Percentiles rank a stretch among this genome's conserved stretches.
Evolutionary conservation across 2,329 filamentous ascomycete species (phyloP).

Genomic region (Helminthosporium solani): DNA sequence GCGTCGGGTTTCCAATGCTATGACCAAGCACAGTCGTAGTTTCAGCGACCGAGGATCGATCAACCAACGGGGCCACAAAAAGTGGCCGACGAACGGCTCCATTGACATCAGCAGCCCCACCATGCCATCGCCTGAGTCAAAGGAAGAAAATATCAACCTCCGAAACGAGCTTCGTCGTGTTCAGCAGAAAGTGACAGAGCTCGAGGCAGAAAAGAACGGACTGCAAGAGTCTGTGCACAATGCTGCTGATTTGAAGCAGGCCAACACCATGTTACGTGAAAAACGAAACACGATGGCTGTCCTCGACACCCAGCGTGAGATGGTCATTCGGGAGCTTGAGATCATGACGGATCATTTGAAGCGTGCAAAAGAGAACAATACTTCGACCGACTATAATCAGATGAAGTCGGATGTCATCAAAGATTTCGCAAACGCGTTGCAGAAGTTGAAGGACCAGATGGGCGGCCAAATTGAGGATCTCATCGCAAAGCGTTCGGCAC

Average conservation of each 20-base stretch:
- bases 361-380: constrained; percentile 75
- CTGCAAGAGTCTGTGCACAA: constrained; percentile 56
- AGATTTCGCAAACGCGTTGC: constrained; percentile 62
- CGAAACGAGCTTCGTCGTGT: constrained; percentile 77
- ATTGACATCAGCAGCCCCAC: constrained; percentile 69
- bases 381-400: constrained; percentile 75
- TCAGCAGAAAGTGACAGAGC: constrained; percentile 81
- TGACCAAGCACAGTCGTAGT: constrained; percentile 81
- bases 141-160: constrained; percentile 48
- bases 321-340: constrained; percentile 89
- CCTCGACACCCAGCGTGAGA: constrained; percentile 89
- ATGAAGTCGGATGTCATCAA: constrained; percentile 62
- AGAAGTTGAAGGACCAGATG: constrained; percentile 78
- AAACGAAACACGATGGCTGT: constrained; percentile 96
- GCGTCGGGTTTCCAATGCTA: constrained; percentile 86
- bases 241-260: constrained; percentile 65
- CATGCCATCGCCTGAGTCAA: constrained; percentile 56
- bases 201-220: constrained; percentile 73
- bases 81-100: constrained; percentile 46
- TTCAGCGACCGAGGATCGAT: constrained; percentile 64
- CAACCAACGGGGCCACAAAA: constrained; percentile 39
- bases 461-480: constrained; percentile 77
- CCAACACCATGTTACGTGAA: constrained; percentile 85
- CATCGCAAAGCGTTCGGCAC: constrained; percentile 79
- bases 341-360: constrained; percentile 86